Evolutionary conservation across 148 eudicot genomes (phyloP).

Genomic region (Limonium bicolor): DNA sequence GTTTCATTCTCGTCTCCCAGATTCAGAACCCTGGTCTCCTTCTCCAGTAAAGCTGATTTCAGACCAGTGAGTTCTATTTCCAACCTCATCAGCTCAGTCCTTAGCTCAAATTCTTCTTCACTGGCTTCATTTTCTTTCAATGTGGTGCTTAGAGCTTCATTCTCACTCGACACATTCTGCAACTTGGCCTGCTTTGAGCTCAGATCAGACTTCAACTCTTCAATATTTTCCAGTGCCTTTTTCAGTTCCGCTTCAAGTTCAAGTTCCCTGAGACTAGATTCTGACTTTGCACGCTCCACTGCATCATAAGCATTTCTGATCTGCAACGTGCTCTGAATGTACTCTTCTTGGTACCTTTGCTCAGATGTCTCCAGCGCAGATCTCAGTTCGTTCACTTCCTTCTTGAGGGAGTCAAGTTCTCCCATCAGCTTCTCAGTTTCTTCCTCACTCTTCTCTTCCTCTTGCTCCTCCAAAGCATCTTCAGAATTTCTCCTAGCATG

Average conservation of each 20-base stretch:
- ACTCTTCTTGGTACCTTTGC: slow-evolving; percentile 50
- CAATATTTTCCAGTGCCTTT: slow-evolving; percentile 25
- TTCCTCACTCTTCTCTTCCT: slow-evolving; percentile 14
- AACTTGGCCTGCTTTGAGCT: slow-evolving; percentile 17
- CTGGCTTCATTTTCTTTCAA: slow-evolving; percentile 9
- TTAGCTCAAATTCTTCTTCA: slow-evolving; percentile 17
- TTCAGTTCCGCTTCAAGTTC: slow-evolving; percentile 32
- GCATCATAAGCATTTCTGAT: slow-evolving; percentile 61
- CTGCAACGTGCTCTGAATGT: slow-evolving; percentile 50
- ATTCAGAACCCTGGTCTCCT: slow-evolving; percentile 34
- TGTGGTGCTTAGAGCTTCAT: slow-evolving; percentile 9
- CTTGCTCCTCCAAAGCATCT: background rate
- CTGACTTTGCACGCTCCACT: slow-evolving; percentile 39
- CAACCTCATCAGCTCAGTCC: slow-evolving; percentile 19
- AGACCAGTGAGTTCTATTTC: slow-evolving; percentile 27
- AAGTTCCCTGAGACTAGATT: slow-evolving; percentile 35
- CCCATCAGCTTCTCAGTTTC: slow-evolving; percentile 21
- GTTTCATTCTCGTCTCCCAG: slow-evolving; percentile 42
- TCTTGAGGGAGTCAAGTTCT: slow-evolving; percentile 34
- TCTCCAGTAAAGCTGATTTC: slow-evolving; percentile 28
- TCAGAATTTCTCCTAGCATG: slow-evolving; percentile 7
- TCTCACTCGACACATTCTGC: slow-evolving; percentile 15
- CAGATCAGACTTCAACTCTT: slow-evolving; percentile 32
- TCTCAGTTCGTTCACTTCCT: slow-evolving; percentile 29
- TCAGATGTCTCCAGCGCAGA: slow-evolving; percentile 58